These are phyloP conservation scores for Magnaporthales sp. DNA, from an alignment of 2,329 filamentous ascomycete genomes.

Conservation along the genomic window DNA sequence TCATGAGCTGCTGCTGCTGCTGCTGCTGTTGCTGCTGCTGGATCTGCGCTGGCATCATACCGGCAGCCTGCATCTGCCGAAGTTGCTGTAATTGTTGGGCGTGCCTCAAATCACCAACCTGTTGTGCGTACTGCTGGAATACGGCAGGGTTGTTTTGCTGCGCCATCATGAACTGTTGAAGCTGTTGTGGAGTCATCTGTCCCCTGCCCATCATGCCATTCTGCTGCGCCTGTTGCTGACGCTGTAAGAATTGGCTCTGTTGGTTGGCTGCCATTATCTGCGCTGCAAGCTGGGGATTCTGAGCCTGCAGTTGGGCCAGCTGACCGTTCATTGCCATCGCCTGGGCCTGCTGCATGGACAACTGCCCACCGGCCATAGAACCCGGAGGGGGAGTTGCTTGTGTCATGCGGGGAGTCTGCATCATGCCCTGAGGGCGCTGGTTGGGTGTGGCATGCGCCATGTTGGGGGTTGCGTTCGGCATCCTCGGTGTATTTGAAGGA, in stretches of 20 bases:
- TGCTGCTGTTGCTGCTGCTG: slow-evolving; percentile 28
- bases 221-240: slow-evolving; percentile 21
- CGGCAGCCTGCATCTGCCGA: slow-evolving; percentile 26
- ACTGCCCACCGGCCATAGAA: slow-evolving; percentile 45
- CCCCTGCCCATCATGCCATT: slow-evolving; percentile 25
- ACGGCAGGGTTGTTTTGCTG: slow-evolving; percentile 7
- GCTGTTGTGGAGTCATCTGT: slow-evolving; percentile 20
- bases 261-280: slow-evolving; percentile 41
- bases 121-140: slow-evolving; percentile 32
- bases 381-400: slow-evolving; percentile 54
- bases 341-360: slow-evolving; percentile 34
- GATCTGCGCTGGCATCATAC: slow-evolving; percentile 24
- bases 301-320: slow-evolving; percentile 24
- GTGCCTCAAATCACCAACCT: slow-evolving; percentile 32
- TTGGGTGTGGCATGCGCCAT: slow-evolving; percentile 53
- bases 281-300: slow-evolving; percentile 23
- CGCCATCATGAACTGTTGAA: slow-evolving; percentile 29
- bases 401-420: slow-evolving; percentile 28
- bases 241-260: slow-evolving; percentile 21
- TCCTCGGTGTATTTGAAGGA: slow-evolving; percentile 51
- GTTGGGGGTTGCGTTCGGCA: slow-evolving; percentile 53
- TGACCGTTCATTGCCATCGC: slow-evolving; percentile 46
- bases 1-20: slow-evolving; percentile 28
- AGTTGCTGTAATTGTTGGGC: slow-evolving; percentile 17
- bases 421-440: slow-evolving; percentile 34